These are phyloP conservation scores for Flaveria trinervia DNA, from an alignment of 129 eudicot genomes.

Conservation along the genomic window DNA sequence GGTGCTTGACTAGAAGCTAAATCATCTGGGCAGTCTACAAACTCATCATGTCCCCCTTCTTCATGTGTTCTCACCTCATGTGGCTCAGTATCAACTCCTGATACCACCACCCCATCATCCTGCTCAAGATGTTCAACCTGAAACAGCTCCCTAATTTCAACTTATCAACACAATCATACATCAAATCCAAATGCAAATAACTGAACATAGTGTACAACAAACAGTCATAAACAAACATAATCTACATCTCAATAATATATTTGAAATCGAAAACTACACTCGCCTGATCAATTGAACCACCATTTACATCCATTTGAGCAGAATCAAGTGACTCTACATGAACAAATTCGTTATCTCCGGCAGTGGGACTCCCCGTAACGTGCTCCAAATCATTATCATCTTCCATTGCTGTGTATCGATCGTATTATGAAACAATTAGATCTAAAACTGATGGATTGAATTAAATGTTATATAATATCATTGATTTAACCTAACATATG, in stretches of 20 bases:
- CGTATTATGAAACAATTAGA: constrained; percentile 40
- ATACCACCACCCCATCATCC: constrained; percentile 59
- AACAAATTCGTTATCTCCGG: constrained; percentile 40
- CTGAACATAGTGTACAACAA: neutral
- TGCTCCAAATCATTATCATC: constrained; percentile 48
- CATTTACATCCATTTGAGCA: constrained; percentile 33
- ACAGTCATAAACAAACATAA: neutral
- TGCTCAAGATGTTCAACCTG: constrained; percentile 49
- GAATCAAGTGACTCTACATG: constrained; percentile 40
- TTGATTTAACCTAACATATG: neutral
- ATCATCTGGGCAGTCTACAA: constrained; percentile 96
- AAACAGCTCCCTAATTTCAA: constrained; percentile 18
- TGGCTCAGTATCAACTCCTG: constrained; percentile 46
- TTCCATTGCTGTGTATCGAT: constrained; percentile 48
- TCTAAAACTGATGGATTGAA: constrained; percentile 31
- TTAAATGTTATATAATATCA: neutral
- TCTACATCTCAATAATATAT: neutral
- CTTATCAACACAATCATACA: constrained; percentile 26
- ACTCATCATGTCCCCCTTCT: constrained; percentile 88
- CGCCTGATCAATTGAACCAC: constrained; percentile 47
- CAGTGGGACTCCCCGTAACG: constrained; percentile 40
- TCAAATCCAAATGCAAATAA: neutral
- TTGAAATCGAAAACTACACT: constrained; percentile 5
- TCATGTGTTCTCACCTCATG: constrained; percentile 53
- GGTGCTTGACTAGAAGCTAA: constrained; percentile 44